Conservation (phyloP, 805 yeast genomes). For the Candida insectalens region DNA sequence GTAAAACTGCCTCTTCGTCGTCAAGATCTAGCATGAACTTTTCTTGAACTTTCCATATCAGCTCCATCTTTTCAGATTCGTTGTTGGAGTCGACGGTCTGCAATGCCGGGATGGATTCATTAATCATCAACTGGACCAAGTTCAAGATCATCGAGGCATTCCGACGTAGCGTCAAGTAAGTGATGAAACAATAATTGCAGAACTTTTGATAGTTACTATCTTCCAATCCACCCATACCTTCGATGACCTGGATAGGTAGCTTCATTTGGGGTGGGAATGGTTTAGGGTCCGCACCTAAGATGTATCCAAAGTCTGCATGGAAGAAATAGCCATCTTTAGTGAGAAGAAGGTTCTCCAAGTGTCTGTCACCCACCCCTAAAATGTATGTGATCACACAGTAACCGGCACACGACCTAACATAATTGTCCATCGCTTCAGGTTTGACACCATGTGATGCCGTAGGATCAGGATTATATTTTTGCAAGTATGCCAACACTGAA, state of each 20-base stretch:
- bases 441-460: conserved; percentile 37
- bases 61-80: conserved; percentile 68
- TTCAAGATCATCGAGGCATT: conserved; percentile 85
- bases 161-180: conserved; percentile 82
- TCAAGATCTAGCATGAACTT: conserved; percentile 88
- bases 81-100: conserved; percentile 28
- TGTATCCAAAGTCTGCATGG: conserved; percentile 97
- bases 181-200: conserved; percentile 88
- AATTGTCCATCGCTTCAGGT: conserved; percentile 79
- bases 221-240: conserved; percentile 93
- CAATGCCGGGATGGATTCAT: conserved; percentile 87
- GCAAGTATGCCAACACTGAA: conserved; percentile 58
- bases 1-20: conserved; percentile 92
- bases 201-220: conserved; percentile 81
- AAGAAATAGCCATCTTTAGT: conserved; percentile 78
- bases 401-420: conserved; percentile 93
- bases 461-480: conserved; percentile 52
- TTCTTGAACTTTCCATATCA: conserved; percentile 86
- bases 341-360: conserved; percentile 78
- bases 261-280: conserved; percentile 99
- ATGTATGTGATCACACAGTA: conserved; percentile 93
- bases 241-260: conserved; percentile 90
- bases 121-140: conserved; percentile 87
- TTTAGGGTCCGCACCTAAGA: conserved; percentile 93
- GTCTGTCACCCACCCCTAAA: conserved; percentile 96